phyloP scores from a whole-genome alignment of 352 stramenopile genomes.

The Globisporangium megalacanthum region DNA sequence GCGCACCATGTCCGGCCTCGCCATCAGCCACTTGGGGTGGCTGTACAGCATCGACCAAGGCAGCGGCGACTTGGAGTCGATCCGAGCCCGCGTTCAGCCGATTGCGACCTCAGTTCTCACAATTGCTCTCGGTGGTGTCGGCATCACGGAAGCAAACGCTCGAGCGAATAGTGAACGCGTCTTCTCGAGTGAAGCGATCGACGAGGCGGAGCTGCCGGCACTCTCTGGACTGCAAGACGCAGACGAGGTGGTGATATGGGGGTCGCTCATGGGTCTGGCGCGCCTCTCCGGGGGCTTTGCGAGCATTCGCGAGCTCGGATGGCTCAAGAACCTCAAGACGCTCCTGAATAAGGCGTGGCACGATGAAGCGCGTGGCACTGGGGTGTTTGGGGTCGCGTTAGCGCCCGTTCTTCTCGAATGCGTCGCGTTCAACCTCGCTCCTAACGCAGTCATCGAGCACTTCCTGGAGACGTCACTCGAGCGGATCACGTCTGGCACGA shows the following conservation, averaged over 20 bases:
- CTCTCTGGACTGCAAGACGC: constrained; percentile 2
- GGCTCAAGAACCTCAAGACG: constrained; percentile 35
- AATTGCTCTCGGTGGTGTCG: neutral
- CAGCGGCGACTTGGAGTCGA: neutral
- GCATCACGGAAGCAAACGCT: neutral
- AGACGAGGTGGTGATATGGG: constrained; percentile 21
- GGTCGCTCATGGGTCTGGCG: constrained; percentile 27
- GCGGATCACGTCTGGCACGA: constrained; percentile 7
- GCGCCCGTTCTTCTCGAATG: constrained; percentile 36
- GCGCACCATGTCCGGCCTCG: neutral
- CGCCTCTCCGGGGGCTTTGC: constrained; percentile 25
- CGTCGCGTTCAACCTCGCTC: constrained; percentile 22
- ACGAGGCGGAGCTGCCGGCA: neutral
- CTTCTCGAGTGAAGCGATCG: neutral
- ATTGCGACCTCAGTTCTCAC: constrained; percentile 1
- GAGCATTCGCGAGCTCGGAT: constrained; percentile 24
- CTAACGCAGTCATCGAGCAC: constrained; percentile 18
- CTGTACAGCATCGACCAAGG: neutral
- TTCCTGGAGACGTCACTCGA: constrained; percentile 30
- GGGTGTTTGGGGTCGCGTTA: constrained; percentile 25
- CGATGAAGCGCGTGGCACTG: neutral
- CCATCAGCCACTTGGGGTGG: constrained; percentile 4
- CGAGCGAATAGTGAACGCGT: neutral
- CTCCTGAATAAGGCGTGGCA: constrained; percentile 27
- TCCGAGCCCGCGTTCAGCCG: constrained; percentile 3